Evolutionary conservation across 306 rosid species (phyloP), one percentile per base, ranked within the genome.

Genomic region (Cicer bijugum): DNA sequence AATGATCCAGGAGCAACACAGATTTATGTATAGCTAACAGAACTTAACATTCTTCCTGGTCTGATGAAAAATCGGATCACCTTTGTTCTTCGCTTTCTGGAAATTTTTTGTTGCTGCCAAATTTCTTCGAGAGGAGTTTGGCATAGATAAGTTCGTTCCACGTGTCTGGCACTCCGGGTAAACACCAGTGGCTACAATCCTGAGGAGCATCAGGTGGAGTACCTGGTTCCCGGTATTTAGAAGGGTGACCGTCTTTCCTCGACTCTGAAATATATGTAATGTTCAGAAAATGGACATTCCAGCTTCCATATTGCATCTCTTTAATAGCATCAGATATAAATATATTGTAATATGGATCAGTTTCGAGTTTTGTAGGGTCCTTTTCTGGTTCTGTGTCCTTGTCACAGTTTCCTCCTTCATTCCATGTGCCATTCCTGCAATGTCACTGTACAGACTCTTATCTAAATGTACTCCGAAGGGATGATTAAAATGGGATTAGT

Each of bases 161-260:
- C 43, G 97, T 91, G 88, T 91, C 99, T 16, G 99, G 99, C 74
- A 95, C 86, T 78, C 99, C 97, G 12, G 97, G 97, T 68, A 91
- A 85, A 82, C 99, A 95, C 99, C 97, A 91, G 72, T 95, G 99
- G 88, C 97, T 95, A 60, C 97, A 91, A 80, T 95, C 96, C 72
- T 95, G 93, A n/a, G 97, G 97, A 69, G 97, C 91, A 1, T 58
- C 74, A 15, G 82, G 73, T 8, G 97, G 93, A 46, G 92, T 90
- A 33, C 91, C 92, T 9, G 90, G 91, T 82, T 88, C 99, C 50
- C 96, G 81, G 68, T 86, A 82, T 82, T 86, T 90, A 35, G 97
- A 91, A 82, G 97, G 99, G 88, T 95, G 99, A 11, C 97, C 93
- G 47, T 92, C 99, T 48, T 70, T 88, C 80, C 99, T 88, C 37